phyloP scores from a whole-genome alignment of 2,329 filamentous ascomycete genomes.

The Paecilomyces dactylethromorphus region DNA sequence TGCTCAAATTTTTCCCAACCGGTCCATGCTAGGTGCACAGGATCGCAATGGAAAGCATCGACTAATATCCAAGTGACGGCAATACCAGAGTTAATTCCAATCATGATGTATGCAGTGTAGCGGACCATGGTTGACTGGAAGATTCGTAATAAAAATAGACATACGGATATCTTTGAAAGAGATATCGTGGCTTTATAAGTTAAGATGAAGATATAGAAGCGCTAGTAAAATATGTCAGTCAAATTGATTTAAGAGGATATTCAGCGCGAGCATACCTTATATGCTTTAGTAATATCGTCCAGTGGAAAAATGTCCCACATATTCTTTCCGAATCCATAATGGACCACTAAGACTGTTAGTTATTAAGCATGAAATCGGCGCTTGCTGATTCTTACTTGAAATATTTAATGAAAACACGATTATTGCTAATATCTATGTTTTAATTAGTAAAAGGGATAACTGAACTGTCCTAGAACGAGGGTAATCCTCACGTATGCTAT shows the following conservation, averaged over 20 bases:
- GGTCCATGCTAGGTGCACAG: not conserved
- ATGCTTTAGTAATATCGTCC: constrained; percentile 12
- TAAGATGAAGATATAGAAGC: not conserved
- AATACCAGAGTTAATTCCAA: constrained; percentile 6
- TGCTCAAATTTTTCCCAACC: not conserved
- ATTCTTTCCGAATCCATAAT: constrained; percentile 15
- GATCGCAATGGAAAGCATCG: not conserved
- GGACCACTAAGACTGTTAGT: constrained; percentile 10
- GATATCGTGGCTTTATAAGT: not conserved
- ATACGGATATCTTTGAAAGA: constrained; percentile 12
- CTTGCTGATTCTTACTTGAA: not conserved
- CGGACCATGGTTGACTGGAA: constrained; percentile 13
- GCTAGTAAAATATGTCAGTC: not conserved
- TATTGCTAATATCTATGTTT: not conserved
- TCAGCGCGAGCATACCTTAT: constrained; percentile 7
- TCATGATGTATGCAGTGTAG: constrained; percentile 10
- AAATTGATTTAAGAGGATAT: not conserved
- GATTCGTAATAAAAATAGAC: constrained; percentile 17
- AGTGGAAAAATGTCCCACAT: constrained; percentile 16
- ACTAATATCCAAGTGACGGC: not conserved
- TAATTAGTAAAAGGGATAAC: not conserved
- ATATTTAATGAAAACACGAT: not conserved
- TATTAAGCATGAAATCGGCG: not conserved
- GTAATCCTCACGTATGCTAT: not conserved
- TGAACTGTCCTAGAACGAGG: not conserved